phyloP scores from a whole-genome alignment of 2,329 filamentous ascomycete species.

The Cyanodermella asteris region DNA sequence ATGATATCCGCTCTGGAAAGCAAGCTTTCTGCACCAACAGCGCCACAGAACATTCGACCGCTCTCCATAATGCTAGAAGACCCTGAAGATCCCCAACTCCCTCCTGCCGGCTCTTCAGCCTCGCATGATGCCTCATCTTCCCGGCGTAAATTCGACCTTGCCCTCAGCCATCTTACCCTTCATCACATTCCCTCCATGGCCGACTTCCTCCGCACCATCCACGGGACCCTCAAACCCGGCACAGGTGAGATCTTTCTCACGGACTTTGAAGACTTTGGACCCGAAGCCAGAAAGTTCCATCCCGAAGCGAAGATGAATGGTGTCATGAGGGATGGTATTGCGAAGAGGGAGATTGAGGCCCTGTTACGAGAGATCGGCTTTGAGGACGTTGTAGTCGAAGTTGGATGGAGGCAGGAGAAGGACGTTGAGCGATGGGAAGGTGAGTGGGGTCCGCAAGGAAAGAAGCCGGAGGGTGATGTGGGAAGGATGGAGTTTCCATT shows the following conservation, averaged over 20 bases:
- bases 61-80: no score
- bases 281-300: constrained; percentile 30
- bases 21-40: no score
- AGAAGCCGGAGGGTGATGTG: no score
- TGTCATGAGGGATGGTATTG: constrained; percentile 32
- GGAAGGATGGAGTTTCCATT: no score
- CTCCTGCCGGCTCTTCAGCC: constrained; percentile 20
- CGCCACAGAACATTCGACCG: no score
- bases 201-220: constrained; percentile 22
- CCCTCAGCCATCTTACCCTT: constrained; percentile 31
- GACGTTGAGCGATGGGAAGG: no score
- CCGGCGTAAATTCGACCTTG: constrained; percentile 26
- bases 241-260: constrained; percentile 31
- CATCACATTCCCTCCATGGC: constrained; percentile 31
- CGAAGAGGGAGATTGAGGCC: constrained; percentile 17
- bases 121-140: no score
- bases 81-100: no score
- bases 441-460: no score
- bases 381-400: constrained; percentile 23
- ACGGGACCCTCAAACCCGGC: constrained; percentile 24
- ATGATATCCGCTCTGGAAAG: no score
- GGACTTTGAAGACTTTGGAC: constrained; percentile 35
- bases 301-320: constrained; percentile 28
- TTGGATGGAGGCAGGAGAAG: constrained; percentile 29
- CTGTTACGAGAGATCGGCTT: constrained; percentile 28